Base-by-base conservation (phyloP, 352 stramenopile species). In the Phytophthora pisi region DNA sequence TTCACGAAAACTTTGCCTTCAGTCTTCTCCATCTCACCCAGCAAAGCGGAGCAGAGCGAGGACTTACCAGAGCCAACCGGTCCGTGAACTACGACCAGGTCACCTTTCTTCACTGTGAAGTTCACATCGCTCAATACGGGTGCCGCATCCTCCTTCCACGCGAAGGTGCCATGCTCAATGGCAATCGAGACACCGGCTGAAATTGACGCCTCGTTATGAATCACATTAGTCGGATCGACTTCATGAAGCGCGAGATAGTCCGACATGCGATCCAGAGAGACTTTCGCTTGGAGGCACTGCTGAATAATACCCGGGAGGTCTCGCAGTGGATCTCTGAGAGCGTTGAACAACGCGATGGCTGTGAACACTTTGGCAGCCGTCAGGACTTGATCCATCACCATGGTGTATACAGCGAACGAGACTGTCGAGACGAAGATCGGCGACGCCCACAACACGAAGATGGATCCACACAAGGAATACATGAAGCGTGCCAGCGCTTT, bases 11-110 rank as follows among this genome's bases (percentile, higher is more conserved):
- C 78, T 0, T 64, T 47, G 1, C 83, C 79, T 2, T n/a, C 13
- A 0, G 51, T 10, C 51, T 88, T 86, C 59, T 91, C 79, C 80
- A 99, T 98, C 64, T 99, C 82, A 8, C 83, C 81, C 2, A 91
- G 67, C 4, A 91, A 51, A 1, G 78, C 72, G 11, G 75, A 70
- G 53, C 71, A 82, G 0, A 91, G 61, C 4, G 79, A 80, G 20
- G 79, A 89, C 61, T 91, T 91, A 6, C 83, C 81, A 10, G 63
- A 57, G 6, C 83, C 83, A 24, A 88, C 79, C 0, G 46, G 18
- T 13, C 82, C 82, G 28, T 83, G 64, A 26, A 91, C 61, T 1
- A 89, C 74, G 1, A 80, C 77, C 8, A 91, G 55, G 28, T 89
- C 77, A 7, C 79, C 78, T 7, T 70, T 75, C 26, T 75, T 67